Evolutionary conservation across 495 filamentous ascomycete genomes (phyloP).

Genomic region (Trichocladium uniseriatum): DNA sequence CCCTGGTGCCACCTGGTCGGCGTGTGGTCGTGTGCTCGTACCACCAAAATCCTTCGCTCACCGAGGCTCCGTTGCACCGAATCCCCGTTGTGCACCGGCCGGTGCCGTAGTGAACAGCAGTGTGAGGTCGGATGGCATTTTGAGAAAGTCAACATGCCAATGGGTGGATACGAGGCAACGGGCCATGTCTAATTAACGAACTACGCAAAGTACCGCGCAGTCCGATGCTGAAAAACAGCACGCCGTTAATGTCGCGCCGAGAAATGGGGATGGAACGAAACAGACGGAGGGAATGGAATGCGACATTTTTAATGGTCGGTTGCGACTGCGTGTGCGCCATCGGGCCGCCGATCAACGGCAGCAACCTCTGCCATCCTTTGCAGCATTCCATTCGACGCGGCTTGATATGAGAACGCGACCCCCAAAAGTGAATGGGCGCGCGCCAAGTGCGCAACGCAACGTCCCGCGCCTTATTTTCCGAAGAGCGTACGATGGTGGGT

Average conservation of each 20-base stretch:
- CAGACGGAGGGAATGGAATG: not conserved
- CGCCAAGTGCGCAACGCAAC: not conserved
- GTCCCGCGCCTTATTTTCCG: not conserved
- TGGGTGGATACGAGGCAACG: not conserved
- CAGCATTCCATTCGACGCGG: too few relatives aligned
- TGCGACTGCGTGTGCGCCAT: too few relatives aligned
- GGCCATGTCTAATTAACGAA: not conserved
- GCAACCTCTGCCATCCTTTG: too few relatives aligned
- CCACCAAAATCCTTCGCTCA: not conserved
- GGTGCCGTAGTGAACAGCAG: too few relatives aligned
- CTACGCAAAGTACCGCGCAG: too few relatives aligned
- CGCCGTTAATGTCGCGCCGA: not conserved
- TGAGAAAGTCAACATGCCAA: too few relatives aligned
- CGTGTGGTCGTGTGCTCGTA: not conserved
- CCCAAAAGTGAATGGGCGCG: too few relatives aligned
- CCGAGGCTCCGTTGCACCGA: not conserved
- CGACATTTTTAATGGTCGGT: not conserved
- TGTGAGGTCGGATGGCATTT: too few relatives aligned
- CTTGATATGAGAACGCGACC: too few relatives aligned
- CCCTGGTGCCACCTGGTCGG: not conserved
- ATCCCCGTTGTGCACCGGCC: not conserved
- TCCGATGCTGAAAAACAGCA: too few relatives aligned
- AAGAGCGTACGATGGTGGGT: not conserved
- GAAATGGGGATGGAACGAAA: not conserved
- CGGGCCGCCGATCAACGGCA: too few relatives aligned